A percentile compares a stretch with the other conserved stretches of the same genome.
Evolutionary conservation across 495 filamentous ascomycete genomes (phyloP).

Genomic region (Darksidea phi): DNA sequence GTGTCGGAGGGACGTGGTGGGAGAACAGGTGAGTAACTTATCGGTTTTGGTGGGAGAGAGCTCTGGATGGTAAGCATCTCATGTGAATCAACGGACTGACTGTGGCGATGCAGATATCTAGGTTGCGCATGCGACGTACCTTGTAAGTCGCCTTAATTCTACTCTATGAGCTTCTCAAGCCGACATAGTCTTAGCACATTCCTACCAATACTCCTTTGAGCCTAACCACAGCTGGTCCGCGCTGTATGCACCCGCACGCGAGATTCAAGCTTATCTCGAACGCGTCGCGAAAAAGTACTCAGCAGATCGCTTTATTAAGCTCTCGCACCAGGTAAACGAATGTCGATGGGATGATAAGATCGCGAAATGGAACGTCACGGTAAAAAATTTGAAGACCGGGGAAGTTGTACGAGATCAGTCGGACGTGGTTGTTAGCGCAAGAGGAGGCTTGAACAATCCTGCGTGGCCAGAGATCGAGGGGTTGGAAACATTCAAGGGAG

Average conservation of each 20-base stretch:
- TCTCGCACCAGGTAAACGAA: slow-evolving; percentile 36
- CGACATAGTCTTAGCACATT: slow-evolving; percentile 22
- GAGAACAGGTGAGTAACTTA: slow-evolving; percentile 52
- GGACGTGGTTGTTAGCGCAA: slow-evolving; percentile 40
- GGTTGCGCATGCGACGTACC: slow-evolving; percentile 55
- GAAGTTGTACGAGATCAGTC: slow-evolving; percentile 29
- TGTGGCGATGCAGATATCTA: slow-evolving; percentile 50
- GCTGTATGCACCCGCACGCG: slow-evolving; percentile 39
- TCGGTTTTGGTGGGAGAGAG: not conserved
- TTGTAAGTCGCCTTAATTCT: slow-evolving; percentile 18
- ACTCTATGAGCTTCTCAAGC: not conserved
- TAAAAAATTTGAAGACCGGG: slow-evolving; percentile 35
- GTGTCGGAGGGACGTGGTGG: slow-evolving; percentile 71
- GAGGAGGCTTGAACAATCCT: slow-evolving; percentile 41
- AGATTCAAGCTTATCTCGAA: slow-evolving; percentile 43
- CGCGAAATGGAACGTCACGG: slow-evolving; percentile 40
- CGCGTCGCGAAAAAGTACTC: slow-evolving; percentile 39
- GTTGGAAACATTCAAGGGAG: slow-evolving; percentile 39
- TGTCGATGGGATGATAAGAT: slow-evolving; percentile 35
- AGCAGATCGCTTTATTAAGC: slow-evolving; percentile 42
- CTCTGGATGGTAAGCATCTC: not conserved
- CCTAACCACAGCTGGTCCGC: slow-evolving; percentile 41
- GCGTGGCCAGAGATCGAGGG: slow-evolving; percentile 42
- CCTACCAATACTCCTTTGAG: slow-evolving; percentile 42
- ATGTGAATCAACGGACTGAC: not conserved